Percentiles rank a stretch among this genome's conserved stretches.
Conservation (phyloP, 495 filamentous ascomycete genomes). For the Penicillium macrosclerotiorum region DNA sequence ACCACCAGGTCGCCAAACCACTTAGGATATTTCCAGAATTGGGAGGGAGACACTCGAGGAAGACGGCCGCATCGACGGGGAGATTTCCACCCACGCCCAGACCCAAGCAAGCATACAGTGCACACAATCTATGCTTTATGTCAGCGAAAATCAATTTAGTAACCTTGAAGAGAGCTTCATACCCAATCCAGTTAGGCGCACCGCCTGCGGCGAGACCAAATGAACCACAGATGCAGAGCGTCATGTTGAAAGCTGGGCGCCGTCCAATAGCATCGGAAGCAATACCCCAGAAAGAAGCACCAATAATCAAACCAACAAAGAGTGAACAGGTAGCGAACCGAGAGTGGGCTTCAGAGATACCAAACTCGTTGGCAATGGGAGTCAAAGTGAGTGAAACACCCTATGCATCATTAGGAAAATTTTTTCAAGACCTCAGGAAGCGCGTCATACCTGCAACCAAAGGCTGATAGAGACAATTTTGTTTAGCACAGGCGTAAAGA, state of each 20-base stretch:
- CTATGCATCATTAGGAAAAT: constrained; percentile 20
- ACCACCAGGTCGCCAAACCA: constrained; percentile 52
- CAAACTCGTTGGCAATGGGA: constrained; percentile 42
- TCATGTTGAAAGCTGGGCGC: constrained; percentile 50
- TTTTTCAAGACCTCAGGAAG: background rate
- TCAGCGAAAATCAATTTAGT: background rate
- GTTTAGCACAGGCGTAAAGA: too few species aligned
- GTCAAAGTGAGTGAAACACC: constrained; percentile 49
- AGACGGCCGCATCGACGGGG: constrained; percentile 46
- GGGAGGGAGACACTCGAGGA: constrained; percentile 53
- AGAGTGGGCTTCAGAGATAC: constrained; percentile 36
- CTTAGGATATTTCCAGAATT: constrained; percentile 46
- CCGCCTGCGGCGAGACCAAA: constrained; percentile 48
- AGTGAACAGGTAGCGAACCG: constrained; percentile 47
- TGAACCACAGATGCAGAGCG: constrained; percentile 45
- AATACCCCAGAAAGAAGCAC: constrained; percentile 51
- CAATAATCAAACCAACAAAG: constrained; percentile 47
- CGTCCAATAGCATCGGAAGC: constrained; percentile 50
- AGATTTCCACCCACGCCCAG: constrained; percentile 54
- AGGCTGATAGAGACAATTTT: constrained; percentile 24
- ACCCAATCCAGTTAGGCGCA: constrained; percentile 43
- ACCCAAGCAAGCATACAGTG: constrained; percentile 41
- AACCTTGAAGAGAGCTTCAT: background rate
- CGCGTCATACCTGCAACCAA: constrained; percentile 34
- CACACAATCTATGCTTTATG: constrained; percentile 22